phyloP scores from a whole-genome alignment of 192 early-diverging fungal species.

The Gaertneriomyces sp. region DNA sequence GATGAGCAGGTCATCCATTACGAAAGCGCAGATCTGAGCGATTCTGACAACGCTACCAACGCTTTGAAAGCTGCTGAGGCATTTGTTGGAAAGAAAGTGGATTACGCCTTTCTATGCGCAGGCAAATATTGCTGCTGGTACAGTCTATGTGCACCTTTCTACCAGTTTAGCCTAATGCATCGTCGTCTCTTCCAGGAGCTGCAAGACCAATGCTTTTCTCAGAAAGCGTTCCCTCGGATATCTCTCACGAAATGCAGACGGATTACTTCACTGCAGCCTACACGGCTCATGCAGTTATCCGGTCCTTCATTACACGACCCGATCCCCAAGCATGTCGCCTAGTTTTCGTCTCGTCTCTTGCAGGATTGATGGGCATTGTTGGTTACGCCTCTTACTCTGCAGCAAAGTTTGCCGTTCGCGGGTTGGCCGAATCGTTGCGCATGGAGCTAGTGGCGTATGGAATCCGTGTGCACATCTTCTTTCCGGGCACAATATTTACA shows the following conservation, averaged over 20 bases:
- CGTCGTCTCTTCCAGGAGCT: neutral
- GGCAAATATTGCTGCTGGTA: neutral
- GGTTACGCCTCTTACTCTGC: slow-evolving; percentile 43
- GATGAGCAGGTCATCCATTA: slow-evolving; percentile 20
- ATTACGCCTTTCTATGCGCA: slow-evolving; percentile 21
- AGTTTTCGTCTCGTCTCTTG: slow-evolving; percentile 41
- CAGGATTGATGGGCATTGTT: slow-evolving; percentile 33
- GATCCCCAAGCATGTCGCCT: slow-evolving; percentile 27
- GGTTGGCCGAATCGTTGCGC: slow-evolving; percentile 39
- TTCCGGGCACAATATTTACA: slow-evolving; percentile 50
- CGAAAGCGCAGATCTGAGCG: slow-evolving; percentile 25
- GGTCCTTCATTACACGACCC: slow-evolving; percentile 23
- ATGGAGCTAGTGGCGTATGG: slow-evolving; percentile 37
- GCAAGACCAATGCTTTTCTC: slow-evolving; percentile 9
- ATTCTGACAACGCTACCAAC: neutral
- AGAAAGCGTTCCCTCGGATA: slow-evolving; percentile 1
- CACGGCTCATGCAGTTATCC: slow-evolving; percentile 34
- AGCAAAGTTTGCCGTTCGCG: slow-evolving; percentile 45
- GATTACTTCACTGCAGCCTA: slow-evolving; percentile 43
- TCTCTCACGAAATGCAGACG: slow-evolving; percentile 35
- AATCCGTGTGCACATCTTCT: slow-evolving; percentile 38
- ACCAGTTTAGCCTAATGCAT: too few relatives aligned
- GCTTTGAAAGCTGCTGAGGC: slow-evolving; percentile 14
- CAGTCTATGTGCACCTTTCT: neutral
- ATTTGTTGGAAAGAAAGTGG: slow-evolving; percentile 20